Evolutionary conservation across 805 yeast genomes (phyloP).

Genomic region (Kodamaea sagamina): DNA sequence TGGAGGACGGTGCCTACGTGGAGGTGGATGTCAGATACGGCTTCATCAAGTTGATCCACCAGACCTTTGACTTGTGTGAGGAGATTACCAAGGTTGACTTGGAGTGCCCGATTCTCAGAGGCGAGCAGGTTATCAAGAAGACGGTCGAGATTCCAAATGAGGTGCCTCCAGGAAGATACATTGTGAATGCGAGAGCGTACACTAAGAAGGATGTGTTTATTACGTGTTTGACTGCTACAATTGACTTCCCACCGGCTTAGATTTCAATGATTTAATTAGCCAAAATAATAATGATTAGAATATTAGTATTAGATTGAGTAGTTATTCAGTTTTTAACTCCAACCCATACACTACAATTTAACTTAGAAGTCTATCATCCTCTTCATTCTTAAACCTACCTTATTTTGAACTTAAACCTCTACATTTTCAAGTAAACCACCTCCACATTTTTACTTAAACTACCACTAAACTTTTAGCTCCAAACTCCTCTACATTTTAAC

Average conservation of each 20-base stretch:
- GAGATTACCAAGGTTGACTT: conserved; percentile 79
- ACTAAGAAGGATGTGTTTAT: conserved; percentile 79
- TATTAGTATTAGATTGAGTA: too few species aligned
- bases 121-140: conserved; percentile 65
- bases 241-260: conserved; percentile 51
- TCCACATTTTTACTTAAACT: too few species aligned
- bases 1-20: conserved; percentile 88
- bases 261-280: background rate
- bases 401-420: too few species aligned
- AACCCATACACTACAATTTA: too few species aligned
- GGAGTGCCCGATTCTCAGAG: conserved; percentile 78
- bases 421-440: too few species aligned
- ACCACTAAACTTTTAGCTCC: background rate
- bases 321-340: too few species aligned
- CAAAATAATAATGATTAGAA: too few species aligned
- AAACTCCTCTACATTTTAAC: background rate
- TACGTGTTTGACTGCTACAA: conserved; percentile 78
- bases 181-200: conserved; percentile 86
- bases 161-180: conserved; percentile 94
- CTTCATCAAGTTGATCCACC: conserved; percentile 81
- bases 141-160: conserved; percentile 82
- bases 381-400: too few species aligned
- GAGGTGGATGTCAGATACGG: conserved; percentile 94
- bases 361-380: too few species aligned
- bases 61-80: conserved; percentile 92